Evolutionary conservation across 805 yeast genomes (phyloP), one percentile per base, ranked within the genome.

Genomic region (Barnettozyma wickerhamii): DNA sequence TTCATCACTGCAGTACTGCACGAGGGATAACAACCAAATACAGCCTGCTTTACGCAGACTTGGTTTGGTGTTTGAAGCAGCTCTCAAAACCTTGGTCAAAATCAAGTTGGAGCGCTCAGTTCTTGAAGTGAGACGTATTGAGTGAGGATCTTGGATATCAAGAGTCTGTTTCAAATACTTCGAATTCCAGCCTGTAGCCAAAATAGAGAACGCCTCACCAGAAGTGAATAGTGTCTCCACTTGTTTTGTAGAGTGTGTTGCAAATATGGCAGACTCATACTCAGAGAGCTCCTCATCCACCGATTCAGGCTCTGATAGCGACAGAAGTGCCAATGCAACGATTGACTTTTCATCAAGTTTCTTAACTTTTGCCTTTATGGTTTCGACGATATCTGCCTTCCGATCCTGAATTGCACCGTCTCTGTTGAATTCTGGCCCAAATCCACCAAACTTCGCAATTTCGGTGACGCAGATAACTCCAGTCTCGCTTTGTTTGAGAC

Each of bases 21-120:
- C 81, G 32, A 90, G 51, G 0, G 95, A 83, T 13, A 91, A 68
- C 19, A 91, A 64, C 95, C 98, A 88, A 30, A 91, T 75, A 60
- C 96, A 86, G 0, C 88, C 76, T 1, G 90, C 82, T 46, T 74
- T 82, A 46, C 95, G 69, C 24, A 86, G 58, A 1, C 81, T 62
- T 0, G 96, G 96, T 49, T 84, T 85, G 0, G 95, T 76, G 7
- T 75, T 68, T 4, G 69, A 60, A 46, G 87, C 76, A 1, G 79
- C 68, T 13, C 58, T 58, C 19, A 90, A 61, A 0, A 85, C 66
- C 5, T 59, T 57, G 1, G 66, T 57, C n/a, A 87, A 55, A 4
- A 86, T 62, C 7, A 45, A 33, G 3, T 32, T 31, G 0, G 49
- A 35, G 30, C 62, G 40, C 2, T 33, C 19, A 3, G 20, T 35